Base-by-base conservation (phyloP, 768 basidiomycete genomes). In the Podaxis sp. region DNA sequence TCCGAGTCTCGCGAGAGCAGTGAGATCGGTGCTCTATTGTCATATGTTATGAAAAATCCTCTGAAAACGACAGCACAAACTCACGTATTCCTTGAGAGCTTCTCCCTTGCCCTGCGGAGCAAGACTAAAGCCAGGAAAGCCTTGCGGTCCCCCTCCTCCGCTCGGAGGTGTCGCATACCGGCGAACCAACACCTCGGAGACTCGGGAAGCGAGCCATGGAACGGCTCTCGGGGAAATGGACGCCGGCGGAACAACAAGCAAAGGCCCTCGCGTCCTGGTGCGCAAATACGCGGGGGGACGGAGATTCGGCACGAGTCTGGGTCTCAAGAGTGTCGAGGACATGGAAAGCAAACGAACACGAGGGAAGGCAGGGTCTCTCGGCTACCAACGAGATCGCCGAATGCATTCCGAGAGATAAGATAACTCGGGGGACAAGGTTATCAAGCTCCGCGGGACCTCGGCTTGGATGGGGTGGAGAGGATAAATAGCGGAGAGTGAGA, bases 1-100 rank as follows among this genome's bases (percentile, higher is more conserved):
- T 28, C 95, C 94, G 36, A 88, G 77, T 64, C 78, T 83, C 1
- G 94, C 94, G 66, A 93, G 76, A 65, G 93, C 87, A 0, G 93
- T 97, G 27, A 95, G 72, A 67, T 96, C 94, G 1, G 87, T 77
- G 63, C 90, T 91, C 91, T 93, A 61, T 2, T 38, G 40, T 18
- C 28, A 57, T 5, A 14, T 35, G 47, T 23, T 14, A 10, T 21
- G 14, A 36, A 35, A 23, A 57, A 40, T 44, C n/a, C 57, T 37
- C 18, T n/a, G 28, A 4, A 18, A 59, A 62, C 50, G 13, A 42
- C 16, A 28, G 55, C 32, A 23, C 11, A n/a, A 14, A 71, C 79
- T 55, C 61, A 76, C 79, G 62, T 81, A 93, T 84, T 94, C 89
- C 67, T 92, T 91, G 70, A 96, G 72, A 0, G 91, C 89, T 9